Conservation (phyloP, 805 yeast species). For the Yamadazyma akitaensis region DNA sequence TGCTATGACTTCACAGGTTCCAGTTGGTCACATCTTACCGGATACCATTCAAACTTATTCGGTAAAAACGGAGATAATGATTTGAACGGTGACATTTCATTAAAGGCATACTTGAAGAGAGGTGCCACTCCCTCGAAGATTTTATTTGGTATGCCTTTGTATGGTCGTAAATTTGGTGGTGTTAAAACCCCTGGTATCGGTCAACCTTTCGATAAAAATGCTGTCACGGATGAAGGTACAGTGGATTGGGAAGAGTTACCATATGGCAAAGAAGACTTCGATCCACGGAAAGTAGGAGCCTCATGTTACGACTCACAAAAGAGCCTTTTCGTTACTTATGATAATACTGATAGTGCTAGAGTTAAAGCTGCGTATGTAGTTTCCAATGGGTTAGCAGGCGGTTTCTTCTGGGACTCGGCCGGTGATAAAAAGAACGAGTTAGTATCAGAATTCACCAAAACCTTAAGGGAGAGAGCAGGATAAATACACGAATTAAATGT, state of each 20-base stretch:
- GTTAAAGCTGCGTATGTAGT: conserved; percentile 60
- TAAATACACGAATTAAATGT: conserved; percentile 3
- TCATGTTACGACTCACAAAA: conserved; percentile 43
- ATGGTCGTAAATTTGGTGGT: conserved; percentile 49
- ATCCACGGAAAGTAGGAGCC: conserved; percentile 48
- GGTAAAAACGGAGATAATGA: conserved; percentile 37
- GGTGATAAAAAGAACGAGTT: conserved; percentile 50
- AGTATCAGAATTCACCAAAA: background rate
- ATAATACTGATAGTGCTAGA: conserved; percentile 50
- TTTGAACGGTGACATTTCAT: conserved; percentile 47
- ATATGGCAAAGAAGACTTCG: conserved; percentile 37
- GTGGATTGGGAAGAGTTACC: conserved; percentile 60
- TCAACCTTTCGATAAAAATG: conserved; percentile 28
- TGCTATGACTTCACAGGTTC: conserved; percentile 81
- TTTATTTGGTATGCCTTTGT: conserved; percentile 82
- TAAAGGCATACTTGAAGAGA: conserved; percentile 37
- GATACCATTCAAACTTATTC: conserved; percentile 69
- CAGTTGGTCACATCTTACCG: conserved; percentile 60
- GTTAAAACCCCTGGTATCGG: conserved; percentile 41
- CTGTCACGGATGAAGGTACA: conserved; percentile 43
- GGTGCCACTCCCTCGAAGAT: conserved; percentile 52
- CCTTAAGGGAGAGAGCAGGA: conserved; percentile 1
- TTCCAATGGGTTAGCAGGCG: conserved; percentile 63
- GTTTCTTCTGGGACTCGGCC: conserved; percentile 92
- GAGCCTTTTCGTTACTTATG: conserved; percentile 56